Conservation (phyloP, 108 stramenopile species). For the Aurantiochytrium sp. region DNA sequence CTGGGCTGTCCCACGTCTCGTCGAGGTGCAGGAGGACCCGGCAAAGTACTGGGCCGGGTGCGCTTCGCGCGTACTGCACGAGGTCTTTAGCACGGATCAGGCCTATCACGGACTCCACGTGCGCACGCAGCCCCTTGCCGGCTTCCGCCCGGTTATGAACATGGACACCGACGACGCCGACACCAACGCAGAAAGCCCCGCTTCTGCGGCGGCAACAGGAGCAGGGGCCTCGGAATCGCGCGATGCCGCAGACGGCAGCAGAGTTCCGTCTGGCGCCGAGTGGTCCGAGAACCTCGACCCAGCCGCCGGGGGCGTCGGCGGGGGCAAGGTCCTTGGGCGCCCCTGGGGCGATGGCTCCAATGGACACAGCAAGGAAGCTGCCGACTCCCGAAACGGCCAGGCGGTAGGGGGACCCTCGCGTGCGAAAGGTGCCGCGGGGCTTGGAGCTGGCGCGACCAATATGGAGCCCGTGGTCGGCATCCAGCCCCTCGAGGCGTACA, state of each 20-base stretch:
- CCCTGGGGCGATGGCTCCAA: neutral
- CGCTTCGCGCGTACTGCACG: neutral
- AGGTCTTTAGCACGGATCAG: constrained; percentile 19
- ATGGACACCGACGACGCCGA: neutral
- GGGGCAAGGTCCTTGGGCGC: neutral
- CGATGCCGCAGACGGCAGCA: neutral
- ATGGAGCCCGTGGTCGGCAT: no score
- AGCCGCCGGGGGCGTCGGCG: neutral
- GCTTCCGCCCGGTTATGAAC: neutral
- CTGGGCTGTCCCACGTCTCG: neutral
- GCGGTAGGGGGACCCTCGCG: no score
- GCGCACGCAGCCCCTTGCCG: neutral
- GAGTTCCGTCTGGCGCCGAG: no score
- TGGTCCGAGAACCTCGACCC: neutral
- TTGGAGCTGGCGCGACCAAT: no score
- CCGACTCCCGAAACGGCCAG: no score
- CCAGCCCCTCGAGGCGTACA: neutral
- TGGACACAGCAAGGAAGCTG: no score
- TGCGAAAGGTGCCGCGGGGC: no score
- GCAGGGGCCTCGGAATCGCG: neutral
- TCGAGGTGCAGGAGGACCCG: neutral
- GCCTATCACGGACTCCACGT: neutral
- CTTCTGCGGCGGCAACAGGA: no score
- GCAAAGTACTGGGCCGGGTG: neutral
- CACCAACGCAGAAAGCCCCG: no score